These are phyloP conservation scores for Calocybe cyanea DNA, from an alignment of 768 basidiomycete genomes.

Conservation along the genomic window DNA sequence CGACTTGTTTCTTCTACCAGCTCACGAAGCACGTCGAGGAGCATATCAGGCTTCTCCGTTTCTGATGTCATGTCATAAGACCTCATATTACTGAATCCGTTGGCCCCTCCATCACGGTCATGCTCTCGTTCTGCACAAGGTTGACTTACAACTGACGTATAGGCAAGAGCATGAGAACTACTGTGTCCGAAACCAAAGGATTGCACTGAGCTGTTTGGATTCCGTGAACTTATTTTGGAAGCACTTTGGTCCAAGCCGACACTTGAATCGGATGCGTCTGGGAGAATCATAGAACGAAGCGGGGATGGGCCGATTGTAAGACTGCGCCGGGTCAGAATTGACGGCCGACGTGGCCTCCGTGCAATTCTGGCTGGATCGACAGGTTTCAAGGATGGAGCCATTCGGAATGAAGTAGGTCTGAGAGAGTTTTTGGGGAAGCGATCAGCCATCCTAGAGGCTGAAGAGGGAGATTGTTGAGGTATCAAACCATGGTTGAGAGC, in stretches of 20 bases:
- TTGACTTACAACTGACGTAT: too few species aligned
- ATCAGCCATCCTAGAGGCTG: conserved; percentile 1
- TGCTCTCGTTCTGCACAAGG: too few species aligned
- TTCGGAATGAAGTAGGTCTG: too few species aligned
- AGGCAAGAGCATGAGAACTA: too few species aligned
- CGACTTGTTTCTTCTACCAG: conserved; percentile 46
- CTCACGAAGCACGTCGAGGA: conserved; percentile 43
- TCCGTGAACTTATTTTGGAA: conserved; percentile 3
- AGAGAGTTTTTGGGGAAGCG: too few species aligned
- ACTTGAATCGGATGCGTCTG: conserved; percentile 24
- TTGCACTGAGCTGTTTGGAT: conserved; percentile 1
- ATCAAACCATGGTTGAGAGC: too few species aligned
- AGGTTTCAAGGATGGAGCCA: conserved; percentile 1
- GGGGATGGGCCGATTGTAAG: conserved; percentile 44
- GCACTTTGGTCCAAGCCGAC: conserved; percentile 2
- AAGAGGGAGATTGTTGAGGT: conserved; percentile 4
- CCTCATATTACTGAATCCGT: too few species aligned
- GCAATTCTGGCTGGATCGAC: conserved; percentile 7
- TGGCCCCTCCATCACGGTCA: not conserved
- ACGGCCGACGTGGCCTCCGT: conserved; percentile 14
- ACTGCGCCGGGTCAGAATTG: conserved; percentile 28
- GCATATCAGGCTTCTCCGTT: conserved; percentile 24
- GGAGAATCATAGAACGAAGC: conserved; percentile 39
- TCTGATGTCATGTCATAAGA: conserved; percentile 3
- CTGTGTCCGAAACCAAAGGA: conserved; percentile 18